phyloP scores from a whole-genome alignment of 495 filamentous ascomycete genomes.

The Xylaria intraflava region DNA sequence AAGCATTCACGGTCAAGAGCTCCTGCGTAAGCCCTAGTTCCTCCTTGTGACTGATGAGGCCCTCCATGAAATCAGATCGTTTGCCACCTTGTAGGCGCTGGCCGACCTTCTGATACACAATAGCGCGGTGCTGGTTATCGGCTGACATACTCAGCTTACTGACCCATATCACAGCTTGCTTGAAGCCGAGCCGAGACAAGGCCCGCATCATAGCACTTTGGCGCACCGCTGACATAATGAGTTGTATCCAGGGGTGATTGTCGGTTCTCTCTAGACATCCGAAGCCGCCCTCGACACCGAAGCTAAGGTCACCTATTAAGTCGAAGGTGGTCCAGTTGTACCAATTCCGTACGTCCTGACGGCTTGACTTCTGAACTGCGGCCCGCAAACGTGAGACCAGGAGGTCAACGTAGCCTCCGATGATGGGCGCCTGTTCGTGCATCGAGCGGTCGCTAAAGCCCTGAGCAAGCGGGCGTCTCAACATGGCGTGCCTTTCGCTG shows the following conservation, averaged over 20 bases:
- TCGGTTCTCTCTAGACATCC: conserved; percentile 35
- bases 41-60: conserved; percentile 32
- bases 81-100: conserved; percentile 28
- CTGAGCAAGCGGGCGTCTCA: conserved; percentile 34
- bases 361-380: too few species aligned
- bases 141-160: conserved; percentile 5
- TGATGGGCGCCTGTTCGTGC: conserved; percentile 28
- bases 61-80: conserved; percentile 34
- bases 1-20: conserved; percentile 20
- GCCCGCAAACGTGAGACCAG: conserved; percentile 31
- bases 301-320: conserved; percentile 47
- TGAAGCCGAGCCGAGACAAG: conserved; percentile 13
- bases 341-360: conserved; percentile 39
- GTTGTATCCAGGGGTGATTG: conserved; percentile 40
- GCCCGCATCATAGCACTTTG: conserved; percentile 20
- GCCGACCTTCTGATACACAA: conserved; percentile 25
- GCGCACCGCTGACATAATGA: conserved; percentile 29
- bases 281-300: conserved; percentile 46
- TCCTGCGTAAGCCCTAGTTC: conserved; percentile 6
- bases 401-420: conserved; percentile 29
- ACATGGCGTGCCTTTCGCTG: conserved; percentile 22
- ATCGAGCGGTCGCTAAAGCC: conserved; percentile 39
- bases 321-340: conserved; percentile 48
- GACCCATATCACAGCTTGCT: background rate
- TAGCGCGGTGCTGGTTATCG: conserved; percentile 19